phyloP scores from a whole-genome alignment of 371 early-diverging fungal species.

The Mucor plumbeus region DNA sequence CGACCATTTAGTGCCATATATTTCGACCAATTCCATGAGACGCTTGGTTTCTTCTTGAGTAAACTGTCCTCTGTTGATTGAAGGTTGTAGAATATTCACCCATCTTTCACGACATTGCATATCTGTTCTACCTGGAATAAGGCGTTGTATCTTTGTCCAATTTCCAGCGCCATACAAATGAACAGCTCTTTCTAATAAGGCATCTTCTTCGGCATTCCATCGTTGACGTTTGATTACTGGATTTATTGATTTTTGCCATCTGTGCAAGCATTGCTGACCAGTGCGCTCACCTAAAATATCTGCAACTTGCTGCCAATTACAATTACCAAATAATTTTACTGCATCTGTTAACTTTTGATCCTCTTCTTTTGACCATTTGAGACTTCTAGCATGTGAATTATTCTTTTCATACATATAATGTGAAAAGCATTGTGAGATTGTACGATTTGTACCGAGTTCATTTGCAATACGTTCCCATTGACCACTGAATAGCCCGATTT shows the following conservation, averaged over 20 bases:
- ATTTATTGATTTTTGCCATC: conserved; percentile 79
- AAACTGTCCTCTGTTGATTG: conserved; percentile 60
- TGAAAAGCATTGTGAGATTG: conserved; percentile 82
- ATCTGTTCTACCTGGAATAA: conserved; percentile 82
- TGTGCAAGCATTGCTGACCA: conserved; percentile 83
- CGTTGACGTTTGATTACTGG: conserved; percentile 77
- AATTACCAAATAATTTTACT: conserved; percentile 65
- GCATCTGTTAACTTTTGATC: conserved; percentile 62
- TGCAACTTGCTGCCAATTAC: conserved; percentile 75
- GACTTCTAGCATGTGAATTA: conserved; percentile 6
- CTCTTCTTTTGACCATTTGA: conserved; percentile 69
- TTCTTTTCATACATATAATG: conserved; percentile 57
- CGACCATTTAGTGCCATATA: conserved; percentile 44
- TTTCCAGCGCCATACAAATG: conserved; percentile 70
- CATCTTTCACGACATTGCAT: conserved; percentile 90
- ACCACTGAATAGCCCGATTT: conserved; percentile 41
- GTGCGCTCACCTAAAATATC: conserved; percentile 70
- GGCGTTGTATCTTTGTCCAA: conserved; percentile 77
- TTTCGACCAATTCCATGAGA: conserved; percentile 21
- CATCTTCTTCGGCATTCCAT: conserved; percentile 82
- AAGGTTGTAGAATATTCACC: conserved; percentile 73
- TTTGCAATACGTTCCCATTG: conserved; percentile 71
- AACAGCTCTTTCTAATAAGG: conserved; percentile 67
- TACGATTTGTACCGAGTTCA: conserved; percentile 69
- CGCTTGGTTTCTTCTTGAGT: conserved; percentile 45